Evolutionary conservation across 108 stramenopile species (phyloP).

Genomic region (Nitzschia palea): DNA sequence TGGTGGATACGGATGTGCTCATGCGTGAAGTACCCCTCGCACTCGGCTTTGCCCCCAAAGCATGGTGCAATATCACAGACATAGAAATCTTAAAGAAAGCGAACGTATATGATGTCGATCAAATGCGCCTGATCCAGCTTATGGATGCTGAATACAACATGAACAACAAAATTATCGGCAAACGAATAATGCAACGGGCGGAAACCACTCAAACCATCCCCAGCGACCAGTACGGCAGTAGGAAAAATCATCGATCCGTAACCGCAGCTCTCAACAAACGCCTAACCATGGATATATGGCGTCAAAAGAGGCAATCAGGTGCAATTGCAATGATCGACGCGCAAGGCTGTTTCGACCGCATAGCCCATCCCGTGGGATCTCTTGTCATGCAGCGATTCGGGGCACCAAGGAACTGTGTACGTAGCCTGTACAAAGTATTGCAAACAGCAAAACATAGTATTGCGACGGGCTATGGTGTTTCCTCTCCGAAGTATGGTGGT

Average conservation of each 20-base stretch:
- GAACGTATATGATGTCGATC: neutral
- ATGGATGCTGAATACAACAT: constrained; percentile 12
- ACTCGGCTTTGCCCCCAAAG: neutral
- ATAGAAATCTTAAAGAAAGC: constrained; percentile 6
- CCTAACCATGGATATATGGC: constrained; percentile 1
- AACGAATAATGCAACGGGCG: neutral
- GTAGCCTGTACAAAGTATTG: neutral
- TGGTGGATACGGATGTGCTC: neutral
- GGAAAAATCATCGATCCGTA: constrained; percentile 1
- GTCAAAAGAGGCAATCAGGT: neutral
- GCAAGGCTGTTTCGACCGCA: constrained; percentile 5
- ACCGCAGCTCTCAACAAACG: neutral
- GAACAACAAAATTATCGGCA: constrained; percentile 10
- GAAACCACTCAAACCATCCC: neutral
- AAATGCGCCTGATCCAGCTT: constrained; percentile 5
- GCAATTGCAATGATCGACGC: constrained; percentile 1
- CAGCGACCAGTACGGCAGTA: neutral
- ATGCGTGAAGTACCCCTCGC: neutral
- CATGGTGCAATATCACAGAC: constrained; percentile 6
- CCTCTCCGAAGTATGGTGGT: neutral
- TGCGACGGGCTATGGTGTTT: neutral
- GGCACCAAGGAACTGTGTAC: neutral
- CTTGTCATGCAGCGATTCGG: neutral
- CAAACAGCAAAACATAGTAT: constrained; percentile 3
- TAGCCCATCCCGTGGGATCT: neutral